Percentiles rank a stretch among this genome's conserved stretches.
phyloP scores from a whole-genome alignment of 371 early-diverging fungal genomes.

The Lichtheimia corymbifera region DNA sequence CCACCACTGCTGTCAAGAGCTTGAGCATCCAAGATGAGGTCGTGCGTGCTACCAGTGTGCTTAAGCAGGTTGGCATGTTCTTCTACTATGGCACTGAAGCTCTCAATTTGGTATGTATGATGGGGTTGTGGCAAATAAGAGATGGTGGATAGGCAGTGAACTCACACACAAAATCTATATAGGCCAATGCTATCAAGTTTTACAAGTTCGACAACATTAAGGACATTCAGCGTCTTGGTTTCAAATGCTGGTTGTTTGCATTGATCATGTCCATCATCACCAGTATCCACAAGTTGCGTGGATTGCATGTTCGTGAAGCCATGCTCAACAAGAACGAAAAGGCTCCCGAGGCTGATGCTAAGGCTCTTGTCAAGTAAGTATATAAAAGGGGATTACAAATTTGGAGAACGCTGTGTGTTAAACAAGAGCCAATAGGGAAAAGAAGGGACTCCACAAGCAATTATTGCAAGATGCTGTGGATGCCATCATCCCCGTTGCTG shows the following conservation, averaged over 20 bases:
- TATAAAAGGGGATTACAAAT: background rate
- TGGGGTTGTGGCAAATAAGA: background rate
- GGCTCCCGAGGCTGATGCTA: constrained; percentile 30
- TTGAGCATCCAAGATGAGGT: constrained; percentile 54
- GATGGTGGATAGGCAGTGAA: background rate
- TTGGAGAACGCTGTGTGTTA: background rate
- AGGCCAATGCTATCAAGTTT: constrained; percentile 41
- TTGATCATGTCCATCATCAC: constrained; percentile 59
- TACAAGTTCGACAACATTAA: constrained; percentile 51
- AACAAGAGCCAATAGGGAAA: constrained; percentile 43
- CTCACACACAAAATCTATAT: background rate
- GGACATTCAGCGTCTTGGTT: constrained; percentile 51
- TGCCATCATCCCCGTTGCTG: constrained; percentile 60
- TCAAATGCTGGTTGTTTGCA: constrained; percentile 68
- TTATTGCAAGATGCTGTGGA: constrained; percentile 66
- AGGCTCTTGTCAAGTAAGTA: constrained; percentile 44
- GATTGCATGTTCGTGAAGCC: constrained; percentile 39
- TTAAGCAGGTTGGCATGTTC: constrained; percentile 57
- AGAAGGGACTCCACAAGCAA: constrained; percentile 47
- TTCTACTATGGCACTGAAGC: constrained; percentile 61
- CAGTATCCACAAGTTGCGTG: constrained; percentile 65
- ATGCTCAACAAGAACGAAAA: constrained; percentile 39
- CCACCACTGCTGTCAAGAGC: constrained; percentile 56
- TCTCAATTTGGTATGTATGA: constrained; percentile 52
- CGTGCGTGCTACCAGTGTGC: constrained; percentile 44